Conservation (phyloP, 2,329 filamentous ascomycete species). For the Alternaria infectoria region DNA sequence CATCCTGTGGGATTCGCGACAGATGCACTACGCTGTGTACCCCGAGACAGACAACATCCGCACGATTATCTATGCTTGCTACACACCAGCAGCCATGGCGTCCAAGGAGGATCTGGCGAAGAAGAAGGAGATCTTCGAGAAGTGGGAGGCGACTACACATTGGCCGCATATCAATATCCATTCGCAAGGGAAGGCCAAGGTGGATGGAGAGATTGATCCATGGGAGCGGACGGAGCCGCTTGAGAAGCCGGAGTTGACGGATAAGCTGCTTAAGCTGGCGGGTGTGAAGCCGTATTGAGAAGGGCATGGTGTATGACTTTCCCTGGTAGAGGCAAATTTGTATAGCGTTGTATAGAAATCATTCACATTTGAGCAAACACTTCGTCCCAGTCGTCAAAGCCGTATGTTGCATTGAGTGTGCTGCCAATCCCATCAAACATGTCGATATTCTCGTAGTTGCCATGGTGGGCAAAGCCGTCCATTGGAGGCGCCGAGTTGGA, state of each 20-base stretch:
- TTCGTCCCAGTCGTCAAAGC: constrained; percentile 4
- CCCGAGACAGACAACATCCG: constrained; percentile 19
- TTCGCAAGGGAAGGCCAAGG: constrained; percentile 12
- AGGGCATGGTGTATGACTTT: not conserved
- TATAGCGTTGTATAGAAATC: not conserved
- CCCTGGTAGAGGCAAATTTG: not conserved
- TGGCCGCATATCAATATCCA: constrained; percentile 29
- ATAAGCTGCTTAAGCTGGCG: constrained; percentile 23
- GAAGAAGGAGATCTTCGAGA: constrained; percentile 20
- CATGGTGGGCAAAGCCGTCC: not conserved
- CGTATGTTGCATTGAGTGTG: not conserved
- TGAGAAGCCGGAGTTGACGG: constrained; percentile 23
- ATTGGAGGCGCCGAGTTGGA: not conserved
- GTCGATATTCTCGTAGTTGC: not conserved
- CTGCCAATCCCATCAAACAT: constrained; percentile 3
- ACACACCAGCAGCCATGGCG: constrained; percentile 19
- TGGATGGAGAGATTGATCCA: constrained; percentile 17
- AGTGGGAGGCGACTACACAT: constrained; percentile 21
- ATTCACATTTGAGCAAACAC: constrained; percentile 9
- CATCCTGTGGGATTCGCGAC: constrained; percentile 57
- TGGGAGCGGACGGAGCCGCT: constrained; percentile 22
- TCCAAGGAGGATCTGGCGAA: constrained; percentile 19
- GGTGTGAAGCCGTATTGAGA: constrained; percentile 17
- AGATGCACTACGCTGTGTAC: constrained; percentile 51
- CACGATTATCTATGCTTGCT: constrained; percentile 25